These are phyloP conservation scores for Macrophomina pseudophaseolina DNA, from an alignment of 2,329 filamentous ascomycete genomes.

Conservation along the genomic window DNA sequence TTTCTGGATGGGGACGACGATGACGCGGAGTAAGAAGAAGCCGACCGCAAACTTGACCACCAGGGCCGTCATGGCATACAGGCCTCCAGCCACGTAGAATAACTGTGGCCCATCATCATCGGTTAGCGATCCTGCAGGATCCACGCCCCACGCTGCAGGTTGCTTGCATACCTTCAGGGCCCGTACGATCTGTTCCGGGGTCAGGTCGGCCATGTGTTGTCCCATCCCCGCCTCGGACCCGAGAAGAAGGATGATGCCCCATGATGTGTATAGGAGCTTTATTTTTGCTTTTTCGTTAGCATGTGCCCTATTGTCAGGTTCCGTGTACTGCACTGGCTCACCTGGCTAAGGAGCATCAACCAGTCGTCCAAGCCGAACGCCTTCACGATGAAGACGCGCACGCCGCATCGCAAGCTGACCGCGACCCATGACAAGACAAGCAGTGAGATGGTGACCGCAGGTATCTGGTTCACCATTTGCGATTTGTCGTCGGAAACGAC, in stretches of 20 bases:
- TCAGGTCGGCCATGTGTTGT: constrained; percentile 35
- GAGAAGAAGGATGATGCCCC: constrained; percentile 39
- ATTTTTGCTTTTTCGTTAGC: background rate
- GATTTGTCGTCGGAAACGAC: background rate
- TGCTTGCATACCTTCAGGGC: constrained; percentile 34
- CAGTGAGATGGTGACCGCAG: constrained; percentile 28
- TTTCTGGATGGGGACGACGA: constrained; percentile 51
- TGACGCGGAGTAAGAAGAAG: constrained; percentile 60
- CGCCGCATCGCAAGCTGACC: constrained; percentile 45
- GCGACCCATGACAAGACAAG: constrained; percentile 45
- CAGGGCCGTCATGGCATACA: constrained; percentile 56
- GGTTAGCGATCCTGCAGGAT: constrained; percentile 26
- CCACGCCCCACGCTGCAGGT: background rate
- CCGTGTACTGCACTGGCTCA: constrained; percentile 39
- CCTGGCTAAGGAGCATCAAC: constrained; percentile 46
- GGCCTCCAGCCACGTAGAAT: constrained; percentile 62
- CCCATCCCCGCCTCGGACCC: constrained; percentile 45
- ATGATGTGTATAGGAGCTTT: constrained; percentile 46
- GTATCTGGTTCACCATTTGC: constrained; percentile 1
- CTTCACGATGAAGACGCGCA: constrained; percentile 42
- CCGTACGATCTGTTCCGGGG: constrained; percentile 36
- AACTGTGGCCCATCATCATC: constrained; percentile 35
- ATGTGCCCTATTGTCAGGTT: background rate
- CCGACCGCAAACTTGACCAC: constrained; percentile 58
- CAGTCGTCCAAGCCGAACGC: constrained; percentile 49